Evolutionary conservation across 148 eudicot genomes (phyloP).

Genomic region (Chenopodium quinoa): DNA sequence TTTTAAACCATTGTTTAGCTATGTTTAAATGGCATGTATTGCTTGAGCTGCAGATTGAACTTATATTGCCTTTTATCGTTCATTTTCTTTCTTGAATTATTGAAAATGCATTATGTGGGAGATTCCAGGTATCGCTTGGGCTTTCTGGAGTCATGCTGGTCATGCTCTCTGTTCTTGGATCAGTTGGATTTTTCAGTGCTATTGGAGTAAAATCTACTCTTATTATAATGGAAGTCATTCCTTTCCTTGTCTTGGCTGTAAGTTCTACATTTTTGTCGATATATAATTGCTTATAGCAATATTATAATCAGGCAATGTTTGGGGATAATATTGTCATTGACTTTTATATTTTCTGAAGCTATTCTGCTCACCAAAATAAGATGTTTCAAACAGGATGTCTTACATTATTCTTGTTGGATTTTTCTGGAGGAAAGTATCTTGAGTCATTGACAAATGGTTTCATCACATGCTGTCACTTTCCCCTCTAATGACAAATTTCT

Average conservation of each 20-base stretch:
- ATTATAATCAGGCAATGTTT: not conserved
- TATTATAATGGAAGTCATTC: conserved; percentile 99
- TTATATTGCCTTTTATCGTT: not conserved
- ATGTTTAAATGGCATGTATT: not conserved
- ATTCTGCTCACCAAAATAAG: not conserved
- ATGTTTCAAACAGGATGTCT: not conserved
- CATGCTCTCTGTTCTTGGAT: conserved; percentile 95
- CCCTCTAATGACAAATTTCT: not conserved
- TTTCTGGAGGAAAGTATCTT: not conserved
- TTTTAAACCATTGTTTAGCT: not conserved
- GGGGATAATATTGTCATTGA: not conserved
- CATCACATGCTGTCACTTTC: not conserved
- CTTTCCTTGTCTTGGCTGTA: conserved; percentile 97
- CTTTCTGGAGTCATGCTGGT: conserved; percentile 92
- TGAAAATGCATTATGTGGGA: conserved; percentile 4
- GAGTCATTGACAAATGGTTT: not conserved
- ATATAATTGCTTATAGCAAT: not conserved
- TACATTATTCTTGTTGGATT: not conserved
- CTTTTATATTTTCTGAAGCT: not conserved
- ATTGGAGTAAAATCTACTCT: conserved; percentile 96
- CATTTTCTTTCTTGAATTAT: conserved; percentile 1
- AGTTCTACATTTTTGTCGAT: conserved; percentile 34
- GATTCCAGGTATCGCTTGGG: conserved; percentile 79
- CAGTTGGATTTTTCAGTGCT: conserved; percentile 98
- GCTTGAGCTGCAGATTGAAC: conserved; percentile 8